Percentiles rank a stretch among this genome's conserved stretches.
Conservation (phyloP, 1,284 basidiomycete species). For the Mycena sp. region DNA sequence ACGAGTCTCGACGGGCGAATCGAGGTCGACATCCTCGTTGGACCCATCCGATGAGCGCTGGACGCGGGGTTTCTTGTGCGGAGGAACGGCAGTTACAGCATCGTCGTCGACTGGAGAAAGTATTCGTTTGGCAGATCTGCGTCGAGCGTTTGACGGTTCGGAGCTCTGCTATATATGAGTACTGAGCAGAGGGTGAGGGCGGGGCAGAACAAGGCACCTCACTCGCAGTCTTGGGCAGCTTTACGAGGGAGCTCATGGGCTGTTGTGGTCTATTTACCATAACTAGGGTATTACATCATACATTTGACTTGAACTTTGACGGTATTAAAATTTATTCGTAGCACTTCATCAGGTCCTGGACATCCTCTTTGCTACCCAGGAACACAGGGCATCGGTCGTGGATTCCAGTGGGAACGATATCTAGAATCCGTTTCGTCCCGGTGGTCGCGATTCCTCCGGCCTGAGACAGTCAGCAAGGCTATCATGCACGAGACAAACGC, state of each 20-base stretch:
- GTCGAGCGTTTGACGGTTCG: constrained; percentile 32
- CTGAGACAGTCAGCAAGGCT: constrained; percentile 47
- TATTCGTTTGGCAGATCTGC: constrained; percentile 35
- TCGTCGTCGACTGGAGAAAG: constrained; percentile 32
- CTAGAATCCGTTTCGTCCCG: constrained; percentile 91
- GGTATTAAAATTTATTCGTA: constrained; percentile 57
- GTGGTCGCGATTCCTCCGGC: constrained; percentile 98
- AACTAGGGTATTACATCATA: too few species aligned
- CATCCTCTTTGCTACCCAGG: constrained; percentile 95
- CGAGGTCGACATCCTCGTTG: constrained; percentile 8
- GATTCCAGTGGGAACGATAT: constrained; percentile 89
- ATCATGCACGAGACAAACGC: constrained; percentile 35
- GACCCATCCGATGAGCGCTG: constrained; percentile 11
- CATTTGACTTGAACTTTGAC: constrained; percentile 17
- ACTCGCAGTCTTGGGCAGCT: constrained; percentile 8
- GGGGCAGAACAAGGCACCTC: constrained; percentile 18
- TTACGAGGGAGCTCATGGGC: constrained; percentile 12
- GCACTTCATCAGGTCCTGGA: constrained; percentile 88
- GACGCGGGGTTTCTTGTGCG: constrained; percentile 19
- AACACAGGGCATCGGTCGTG: constrained; percentile 96
- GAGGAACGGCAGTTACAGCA: constrained; percentile 9
- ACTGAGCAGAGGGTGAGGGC: neutral
- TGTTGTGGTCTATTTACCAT: neutral
- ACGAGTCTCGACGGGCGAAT: neutral
- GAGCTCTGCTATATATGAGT: constrained; percentile 29